Base-by-base conservation (phyloP, 768 basidiomycete genomes). In the Cubamyces lactineus region DNA sequence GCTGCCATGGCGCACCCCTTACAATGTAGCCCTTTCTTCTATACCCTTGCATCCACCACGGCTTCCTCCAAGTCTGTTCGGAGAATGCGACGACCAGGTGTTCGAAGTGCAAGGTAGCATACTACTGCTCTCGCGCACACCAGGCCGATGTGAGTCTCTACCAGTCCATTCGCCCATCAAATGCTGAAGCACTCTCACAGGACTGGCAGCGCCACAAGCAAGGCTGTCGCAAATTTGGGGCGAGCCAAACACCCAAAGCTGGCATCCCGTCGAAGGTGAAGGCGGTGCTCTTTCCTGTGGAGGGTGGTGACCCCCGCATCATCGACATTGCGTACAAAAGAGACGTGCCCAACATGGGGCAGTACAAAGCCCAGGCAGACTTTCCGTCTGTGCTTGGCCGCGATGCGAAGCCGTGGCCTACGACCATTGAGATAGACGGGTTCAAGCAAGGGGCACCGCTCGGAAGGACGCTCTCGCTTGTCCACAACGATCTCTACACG, bases 201-300 rank as follows among this genome's bases (percentile, higher is more conserved):
- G 55, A 57, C 43, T 57, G 55, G 55, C 23, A 11, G 19, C 50
- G 59, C 19, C 51, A 60, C 51, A 53, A 11, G 12, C 30, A 17
- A 23, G 48, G 24, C n/a, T 59, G 49, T 26, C 8, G 23, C 17
- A 6, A 45, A 17, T 41, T 52, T 41, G 40, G 51, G 3, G 28
- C 28, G 12, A 30, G 51, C 5, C 38, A 48, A 7, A 34, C 17
- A 11, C 4, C 13, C n/a, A 34, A 45, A 43, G 51, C 24, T 15
- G 28, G 30, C 42, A n/a, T 2, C 28, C 50, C 49, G 13, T 48
- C 50, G 12, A 59, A 19, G 19, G 49, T 50, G 11, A 52, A 59
- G 12, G 58, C 58, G 19, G 23, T 59, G 1, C 42, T 53, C 5
- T 59, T 59, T 28, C 58, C 58, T 17, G 47, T 45, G 7, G 41